phyloP scores from a whole-genome alignment of 192 early-diverging fungal species.

The Coemansia reversa region DNA sequence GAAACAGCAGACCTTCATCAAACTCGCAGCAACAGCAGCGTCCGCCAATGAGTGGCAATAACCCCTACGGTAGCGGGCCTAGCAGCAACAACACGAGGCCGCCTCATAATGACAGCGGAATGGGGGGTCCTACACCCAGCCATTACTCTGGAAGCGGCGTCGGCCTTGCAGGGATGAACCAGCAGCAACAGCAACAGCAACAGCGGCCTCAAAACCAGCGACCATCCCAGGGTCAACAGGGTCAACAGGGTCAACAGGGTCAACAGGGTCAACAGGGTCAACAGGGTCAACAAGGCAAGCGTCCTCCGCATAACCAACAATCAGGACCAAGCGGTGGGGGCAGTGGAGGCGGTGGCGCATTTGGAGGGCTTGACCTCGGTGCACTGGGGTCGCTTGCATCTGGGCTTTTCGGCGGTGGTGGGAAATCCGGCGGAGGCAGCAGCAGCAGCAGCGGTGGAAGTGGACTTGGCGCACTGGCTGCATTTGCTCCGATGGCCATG shows the following conservation, averaged over 20 bases:
- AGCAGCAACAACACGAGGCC: not conserved
- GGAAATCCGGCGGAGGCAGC: slow-evolving; percentile 6
- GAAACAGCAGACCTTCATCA: slow-evolving; percentile 2
- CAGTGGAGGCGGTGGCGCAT: slow-evolving; percentile 16
- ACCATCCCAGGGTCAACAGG: no score
- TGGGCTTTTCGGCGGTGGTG: slow-evolving; percentile 39
- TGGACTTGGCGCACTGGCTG: slow-evolving; percentile 43
- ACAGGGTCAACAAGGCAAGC: slow-evolving; percentile 8
- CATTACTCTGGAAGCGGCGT: slow-evolving; percentile 10
- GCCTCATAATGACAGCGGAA: not conserved
- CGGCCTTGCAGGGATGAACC: slow-evolving; percentile 2
- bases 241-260: no score
- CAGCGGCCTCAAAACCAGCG: slow-evolving; percentile 4
- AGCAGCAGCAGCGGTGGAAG: slow-evolving; percentile 26
- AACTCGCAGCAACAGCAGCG: slow-evolving; percentile 4
- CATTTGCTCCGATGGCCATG: slow-evolving; percentile 44
- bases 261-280: not conserved
- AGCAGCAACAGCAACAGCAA: slow-evolving; percentile 8
- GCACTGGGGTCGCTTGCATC: slow-evolving; percentile 36
- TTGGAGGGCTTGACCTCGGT: slow-evolving; percentile 42
- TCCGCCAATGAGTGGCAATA: not conserved
- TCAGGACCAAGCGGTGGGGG: slow-evolving; percentile 13
- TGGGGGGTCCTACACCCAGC: slow-evolving; percentile 11
- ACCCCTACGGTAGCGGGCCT: not conserved
- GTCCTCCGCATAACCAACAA: slow-evolving; percentile 10